Evolutionary conservation across 768 basidiomycete species (phyloP).

Genomic region (Boletus reticuloceps): DNA sequence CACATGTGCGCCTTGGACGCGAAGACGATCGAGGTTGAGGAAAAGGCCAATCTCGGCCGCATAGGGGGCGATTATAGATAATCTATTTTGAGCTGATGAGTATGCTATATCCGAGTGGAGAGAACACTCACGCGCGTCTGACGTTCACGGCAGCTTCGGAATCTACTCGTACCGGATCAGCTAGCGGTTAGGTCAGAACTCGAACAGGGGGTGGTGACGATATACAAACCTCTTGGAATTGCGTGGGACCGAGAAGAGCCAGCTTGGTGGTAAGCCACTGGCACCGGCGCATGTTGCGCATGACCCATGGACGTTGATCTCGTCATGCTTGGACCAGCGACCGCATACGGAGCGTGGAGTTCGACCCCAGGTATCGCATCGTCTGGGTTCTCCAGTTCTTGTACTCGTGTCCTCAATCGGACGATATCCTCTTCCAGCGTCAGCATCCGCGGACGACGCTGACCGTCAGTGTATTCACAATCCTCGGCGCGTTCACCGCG

Average conservation of each 20-base stretch:
- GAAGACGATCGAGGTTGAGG: constrained; percentile 50
- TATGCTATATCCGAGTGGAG: too few relatives aligned
- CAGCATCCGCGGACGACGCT: constrained; percentile 57
- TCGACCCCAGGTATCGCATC: constrained; percentile 45
- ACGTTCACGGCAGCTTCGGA: neutral
- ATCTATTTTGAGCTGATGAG: constrained; percentile 12
- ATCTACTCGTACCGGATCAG: neutral
- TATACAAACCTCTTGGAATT: constrained; percentile 1
- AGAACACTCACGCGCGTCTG: constrained; percentile 10
- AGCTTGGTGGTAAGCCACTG: neutral
- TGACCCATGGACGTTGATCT: neutral
- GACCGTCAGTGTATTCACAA: constrained; percentile 70
- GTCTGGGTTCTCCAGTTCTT: constrained; percentile 55
- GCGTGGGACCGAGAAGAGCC: neutral
- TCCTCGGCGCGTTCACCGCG: constrained; percentile 59
- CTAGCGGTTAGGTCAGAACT: neutral
- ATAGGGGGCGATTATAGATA: constrained; percentile 49
- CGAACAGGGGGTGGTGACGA: neutral
- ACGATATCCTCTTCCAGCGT: constrained; percentile 58
- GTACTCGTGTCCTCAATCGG: constrained; percentile 53
- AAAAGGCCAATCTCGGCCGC: constrained; percentile 65
- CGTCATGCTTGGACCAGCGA: neutral
- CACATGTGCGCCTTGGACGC: constrained; percentile 38
- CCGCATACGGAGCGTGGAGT: constrained; percentile 49
- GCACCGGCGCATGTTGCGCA: neutral